A percentile compares a stretch with the other conserved stretches of the same genome.
phyloP scores from a whole-genome alignment of 2,329 filamentous ascomycete genomes.

The Eurotiales sp. region DNA sequence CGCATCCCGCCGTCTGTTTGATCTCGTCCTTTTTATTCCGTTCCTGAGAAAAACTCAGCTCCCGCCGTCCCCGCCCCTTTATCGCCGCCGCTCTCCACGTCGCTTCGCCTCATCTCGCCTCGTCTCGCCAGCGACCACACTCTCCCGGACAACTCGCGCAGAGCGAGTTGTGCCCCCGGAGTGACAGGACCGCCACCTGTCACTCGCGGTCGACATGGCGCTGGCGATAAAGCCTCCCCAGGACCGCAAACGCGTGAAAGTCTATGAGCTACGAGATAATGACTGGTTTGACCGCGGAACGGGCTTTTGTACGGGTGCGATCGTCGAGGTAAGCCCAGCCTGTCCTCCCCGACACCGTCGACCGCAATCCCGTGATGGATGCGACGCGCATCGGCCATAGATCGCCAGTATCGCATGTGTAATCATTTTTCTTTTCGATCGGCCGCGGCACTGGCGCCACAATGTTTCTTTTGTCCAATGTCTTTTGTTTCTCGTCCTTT shows the following conservation, averaged over 20 bases:
- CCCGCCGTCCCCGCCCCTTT: background rate
- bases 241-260: constrained; percentile 74
- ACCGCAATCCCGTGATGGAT: constrained; percentile 2
- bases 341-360: constrained; percentile 11
- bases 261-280: constrained; percentile 97
- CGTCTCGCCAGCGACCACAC: too few species aligned
- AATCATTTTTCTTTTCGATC: background rate
- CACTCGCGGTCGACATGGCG: constrained; percentile 41
- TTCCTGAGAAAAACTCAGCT: too few species aligned
- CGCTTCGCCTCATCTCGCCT: too few species aligned
- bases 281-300: constrained; percentile 99
- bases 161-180: constrained; percentile 23
- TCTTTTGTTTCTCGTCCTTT: background rate
- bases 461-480: background rate
- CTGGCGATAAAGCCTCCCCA: constrained; percentile 46
- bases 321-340: constrained; percentile 65
- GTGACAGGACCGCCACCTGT: constrained; percentile 36
- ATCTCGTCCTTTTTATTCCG: too few species aligned
- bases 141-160: constrained; percentile 13
- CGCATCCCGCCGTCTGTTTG: too few species aligned
- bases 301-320: constrained; percentile 82
- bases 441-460: background rate
- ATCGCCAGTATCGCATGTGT: background rate
- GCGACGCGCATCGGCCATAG: too few species aligned
- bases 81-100: too few species aligned